Conservation (phyloP, 2,329 filamentous ascomycete genomes). For the Neofusicoccum cordaticola region DNA sequence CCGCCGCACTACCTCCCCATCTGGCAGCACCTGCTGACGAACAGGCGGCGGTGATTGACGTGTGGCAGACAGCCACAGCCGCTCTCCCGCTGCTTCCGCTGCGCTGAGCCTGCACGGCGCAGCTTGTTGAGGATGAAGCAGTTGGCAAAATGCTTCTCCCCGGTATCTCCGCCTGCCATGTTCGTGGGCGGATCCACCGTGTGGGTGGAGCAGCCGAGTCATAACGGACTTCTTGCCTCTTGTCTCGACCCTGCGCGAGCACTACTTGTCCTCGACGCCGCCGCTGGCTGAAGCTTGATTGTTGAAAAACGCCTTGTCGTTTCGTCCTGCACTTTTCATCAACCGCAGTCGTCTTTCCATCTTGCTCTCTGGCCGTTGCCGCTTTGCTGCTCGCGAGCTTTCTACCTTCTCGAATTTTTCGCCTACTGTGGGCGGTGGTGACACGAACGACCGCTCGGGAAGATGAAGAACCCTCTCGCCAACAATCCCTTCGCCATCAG, state of each 20-base stretch:
- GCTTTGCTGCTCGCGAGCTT: not conserved
- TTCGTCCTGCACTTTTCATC: slow-evolving; percentile 1
- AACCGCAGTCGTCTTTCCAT: not conserved
- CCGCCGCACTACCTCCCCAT: not conserved
- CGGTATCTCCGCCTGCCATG: not conserved
- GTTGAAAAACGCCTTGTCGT: not conserved
- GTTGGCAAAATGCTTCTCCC: slow-evolving; percentile 12
- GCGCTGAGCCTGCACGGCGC: not conserved
- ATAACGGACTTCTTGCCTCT: not conserved
- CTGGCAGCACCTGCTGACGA: not conserved
- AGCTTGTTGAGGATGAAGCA: not conserved
- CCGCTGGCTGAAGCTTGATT: not conserved
- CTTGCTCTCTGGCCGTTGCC: not conserved
- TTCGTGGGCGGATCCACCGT: not conserved
- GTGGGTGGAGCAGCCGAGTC: slow-evolving; percentile 3
- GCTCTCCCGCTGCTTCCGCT: not conserved
- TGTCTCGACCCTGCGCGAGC: not conserved
- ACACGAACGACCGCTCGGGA: not conserved
- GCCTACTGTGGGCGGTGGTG: not conserved
- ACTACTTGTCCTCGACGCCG: not conserved
- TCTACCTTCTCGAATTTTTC: not conserved
- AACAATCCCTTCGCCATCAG: slow-evolving; percentile 8
- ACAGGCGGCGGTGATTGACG: not conserved
- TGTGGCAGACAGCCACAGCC: not conserved
- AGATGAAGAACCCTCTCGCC: slow-evolving; percentile 2